Percentiles rank a stretch among this genome's conserved stretches.
These are phyloP conservation scores for Hypoxylon lienhwacheense DNA, from an alignment of 495 filamentous ascomycete genomes.

Conservation along the genomic window DNA sequence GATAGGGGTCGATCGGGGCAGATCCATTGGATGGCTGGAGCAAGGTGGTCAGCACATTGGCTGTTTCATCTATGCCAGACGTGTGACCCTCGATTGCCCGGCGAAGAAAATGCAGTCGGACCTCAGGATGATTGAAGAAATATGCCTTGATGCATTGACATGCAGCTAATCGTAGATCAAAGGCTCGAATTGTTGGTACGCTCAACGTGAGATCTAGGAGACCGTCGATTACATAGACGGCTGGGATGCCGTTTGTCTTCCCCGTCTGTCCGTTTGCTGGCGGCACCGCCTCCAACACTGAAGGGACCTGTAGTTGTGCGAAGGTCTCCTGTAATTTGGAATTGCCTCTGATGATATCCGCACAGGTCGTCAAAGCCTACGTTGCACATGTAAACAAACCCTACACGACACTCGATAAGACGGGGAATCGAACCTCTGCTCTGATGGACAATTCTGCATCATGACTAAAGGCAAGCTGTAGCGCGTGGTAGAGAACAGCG, in stretches of 20 bases:
- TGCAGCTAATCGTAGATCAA: conserved; percentile 80
- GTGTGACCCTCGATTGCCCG: conserved; percentile 87
- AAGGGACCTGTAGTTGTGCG: conserved; percentile 75
- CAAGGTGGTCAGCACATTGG: conserved; percentile 87
- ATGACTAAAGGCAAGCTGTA: conserved; percentile 82
- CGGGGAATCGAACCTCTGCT: conserved; percentile 65
- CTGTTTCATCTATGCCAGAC: conserved; percentile 76
- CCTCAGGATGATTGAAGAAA: conserved; percentile 74
- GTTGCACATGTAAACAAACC: conserved; percentile 36
- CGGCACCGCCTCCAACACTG: conserved; percentile 52
- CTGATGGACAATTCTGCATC: conserved; percentile 74
- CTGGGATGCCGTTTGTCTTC: conserved; percentile 54
- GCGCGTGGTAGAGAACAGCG: conserved; percentile 76
- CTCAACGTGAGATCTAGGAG: conserved; percentile 85
- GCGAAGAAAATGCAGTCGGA: conserved; percentile 79
- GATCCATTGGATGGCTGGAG: conserved; percentile 62
- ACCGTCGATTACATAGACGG: conserved; percentile 89
- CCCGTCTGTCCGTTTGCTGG: conserved; percentile 46
- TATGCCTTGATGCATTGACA: conserved; percentile 93
- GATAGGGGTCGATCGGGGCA: conserved; percentile 77
- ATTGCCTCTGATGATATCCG: conserved; percentile 87
- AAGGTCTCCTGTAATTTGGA: conserved; percentile 78
- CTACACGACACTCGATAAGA: conserved; percentile 17
- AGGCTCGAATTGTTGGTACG: conserved; percentile 62
- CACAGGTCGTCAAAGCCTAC: conserved; percentile 79